Conservation (phyloP, 306 rosid species). For the Castanea mollissima region DNA sequence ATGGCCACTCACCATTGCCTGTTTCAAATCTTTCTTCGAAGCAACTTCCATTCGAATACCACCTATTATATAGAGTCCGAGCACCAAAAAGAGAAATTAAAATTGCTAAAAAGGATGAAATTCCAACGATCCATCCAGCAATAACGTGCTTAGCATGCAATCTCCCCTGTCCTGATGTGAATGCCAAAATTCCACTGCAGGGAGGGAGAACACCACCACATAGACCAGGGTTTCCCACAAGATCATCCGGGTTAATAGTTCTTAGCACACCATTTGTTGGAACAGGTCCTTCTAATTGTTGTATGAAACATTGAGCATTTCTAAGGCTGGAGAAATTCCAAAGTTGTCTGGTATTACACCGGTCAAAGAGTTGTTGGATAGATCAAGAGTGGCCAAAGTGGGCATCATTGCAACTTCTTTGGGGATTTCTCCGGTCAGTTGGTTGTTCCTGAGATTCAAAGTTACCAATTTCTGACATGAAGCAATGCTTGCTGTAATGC, state of each 20-base stretch:
- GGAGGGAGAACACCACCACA: slow-evolving; percentile 79
- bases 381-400: slow-evolving; percentile 76
- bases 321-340: slow-evolving; percentile 88
- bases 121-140: slow-evolving; percentile 66
- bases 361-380: slow-evolving; percentile 84
- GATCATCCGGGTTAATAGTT: slow-evolving; percentile 77
- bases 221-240: slow-evolving; percentile 70
- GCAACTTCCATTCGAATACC: slow-evolving; percentile 75
- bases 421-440: slow-evolving; percentile 72
- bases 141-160: slow-evolving; percentile 51
- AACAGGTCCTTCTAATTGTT: slow-evolving; percentile 80
- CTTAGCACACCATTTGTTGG: slow-evolving; percentile 78
- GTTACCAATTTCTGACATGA: slow-evolving; percentile 84
- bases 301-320: slow-evolving; percentile 75
- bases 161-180: slow-evolving; percentile 38
- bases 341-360: slow-evolving; percentile 82
- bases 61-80: slow-evolving; percentile 52
- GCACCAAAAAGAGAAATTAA: slow-evolving; percentile 49
- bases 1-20: slow-evolving; percentile 89
- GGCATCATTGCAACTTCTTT: slow-evolving; percentile 71
- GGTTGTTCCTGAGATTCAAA: slow-evolving; percentile 83
- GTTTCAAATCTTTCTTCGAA: slow-evolving; percentile 55
- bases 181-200: slow-evolving; percentile 46
- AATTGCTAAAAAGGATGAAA: slow-evolving; percentile 53
- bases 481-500: slow-evolving; percentile 76